Evolutionary conservation across 441 rosid genomes (phyloP).

Genomic region (Populus trichocarpa): DNA sequence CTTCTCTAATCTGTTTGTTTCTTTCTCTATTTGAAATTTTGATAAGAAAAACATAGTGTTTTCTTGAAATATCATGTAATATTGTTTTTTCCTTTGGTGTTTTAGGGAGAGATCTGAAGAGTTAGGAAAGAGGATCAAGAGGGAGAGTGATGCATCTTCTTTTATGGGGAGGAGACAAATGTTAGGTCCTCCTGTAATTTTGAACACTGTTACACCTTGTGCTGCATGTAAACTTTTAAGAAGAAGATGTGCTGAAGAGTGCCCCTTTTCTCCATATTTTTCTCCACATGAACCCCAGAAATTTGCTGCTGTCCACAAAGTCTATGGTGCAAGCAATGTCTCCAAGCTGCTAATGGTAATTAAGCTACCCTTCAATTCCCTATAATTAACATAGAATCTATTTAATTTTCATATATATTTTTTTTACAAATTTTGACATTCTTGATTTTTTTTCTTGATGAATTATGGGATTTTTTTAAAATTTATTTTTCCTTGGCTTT

Average conservation of each 20-base stretch:
- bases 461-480: background rate
- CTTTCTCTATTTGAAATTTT: background rate
- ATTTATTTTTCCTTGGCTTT: background rate
- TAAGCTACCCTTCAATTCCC: background rate
- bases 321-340: slow-evolving; percentile 94
- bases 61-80: background rate
- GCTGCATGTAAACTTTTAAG: slow-evolving; percentile 94
- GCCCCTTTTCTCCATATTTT: slow-evolving; percentile 92
- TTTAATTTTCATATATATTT: background rate
- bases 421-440: background rate
- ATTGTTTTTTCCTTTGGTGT: background rate
- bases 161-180: slow-evolving; percentile 70
- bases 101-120: slow-evolving; percentile 83
- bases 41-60: background rate
- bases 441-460: background rate
- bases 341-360: slow-evolving; percentile 83
- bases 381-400: too few relatives aligned
- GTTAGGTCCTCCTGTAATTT: slow-evolving; percentile 72
- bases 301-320: slow-evolving; percentile 87
- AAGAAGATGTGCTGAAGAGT: slow-evolving; percentile 83
- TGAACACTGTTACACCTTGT: slow-evolving; percentile 87
- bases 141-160: slow-evolving; percentile 70
- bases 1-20: background rate
- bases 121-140: slow-evolving; percentile 78
- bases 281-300: slow-evolving; percentile 96